Base-by-base conservation (phyloP, 495 filamentous ascomycete species). In the Lichina pygmaea region DNA sequence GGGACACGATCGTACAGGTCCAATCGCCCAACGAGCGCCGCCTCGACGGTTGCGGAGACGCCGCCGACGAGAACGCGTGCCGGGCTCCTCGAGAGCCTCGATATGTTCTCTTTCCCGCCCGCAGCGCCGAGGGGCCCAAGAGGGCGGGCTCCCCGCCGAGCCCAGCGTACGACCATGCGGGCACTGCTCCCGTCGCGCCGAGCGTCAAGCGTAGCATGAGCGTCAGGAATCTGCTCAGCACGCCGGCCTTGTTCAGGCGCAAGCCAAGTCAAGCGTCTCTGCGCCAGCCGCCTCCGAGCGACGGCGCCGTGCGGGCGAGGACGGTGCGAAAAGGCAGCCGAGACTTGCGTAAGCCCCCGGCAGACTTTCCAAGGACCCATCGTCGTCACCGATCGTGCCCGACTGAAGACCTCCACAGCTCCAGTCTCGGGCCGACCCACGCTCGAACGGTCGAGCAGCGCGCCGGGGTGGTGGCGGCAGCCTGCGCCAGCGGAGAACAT, bases 341-440 rank as follows among this genome's bases (percentile, higher is more conserved):
- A 39, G 72, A 24, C 24, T 2, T 24, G 24, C 24, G 24, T 24
- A 24, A 24, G 24, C 2, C 24, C 24, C 24, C 1, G 24, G 24
- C n/a, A 24, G 24, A 15, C 7, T n/a, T 34, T 34, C 33, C 32
- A 16, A 13, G 33, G 8, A 24, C 8, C 40, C 32, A 11, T 13
- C n/a, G 31, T 40, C 11, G 41, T 32, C 38, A 24, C 34, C 11
- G 30, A n/a, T 17, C 39, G 39, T 49, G 42, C 39, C 55, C 60
- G 24, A 40, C 57, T 60, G 62, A 46, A 62, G 51, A 17, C 33
- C 30, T 34, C 44, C 11, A 42, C 48, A 83, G 78, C 78, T 49
- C 81, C 78, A 30, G 78, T 83, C 47, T 78, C 78, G 33, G 78
- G 75, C 32, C 68, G 73, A 33, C 73, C 71, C 44, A 66, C 75